These are phyloP conservation scores for Globisporangium parvum DNA, from an alignment of 352 stramenopile genomes.

Conservation along the genomic window DNA sequence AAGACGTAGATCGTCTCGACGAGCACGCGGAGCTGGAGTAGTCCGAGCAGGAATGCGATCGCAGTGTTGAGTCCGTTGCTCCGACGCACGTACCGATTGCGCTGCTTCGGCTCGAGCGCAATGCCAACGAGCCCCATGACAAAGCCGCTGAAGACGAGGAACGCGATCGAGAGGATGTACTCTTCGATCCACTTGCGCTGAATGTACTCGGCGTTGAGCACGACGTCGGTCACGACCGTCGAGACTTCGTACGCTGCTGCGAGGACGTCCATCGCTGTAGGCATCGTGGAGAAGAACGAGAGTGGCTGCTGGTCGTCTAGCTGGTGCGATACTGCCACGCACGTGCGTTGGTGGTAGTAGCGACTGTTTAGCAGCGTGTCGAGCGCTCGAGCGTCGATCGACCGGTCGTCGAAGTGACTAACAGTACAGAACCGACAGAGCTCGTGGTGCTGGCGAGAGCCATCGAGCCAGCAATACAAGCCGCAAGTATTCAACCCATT, in stretches of 20 bases:
- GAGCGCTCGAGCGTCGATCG: too few species aligned
- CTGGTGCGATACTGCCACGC: neutral
- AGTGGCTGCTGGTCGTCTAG: too few species aligned
- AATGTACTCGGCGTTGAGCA: constrained; percentile 77
- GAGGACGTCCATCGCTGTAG: constrained; percentile 22
- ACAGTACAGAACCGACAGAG: too few species aligned
- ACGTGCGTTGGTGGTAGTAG: neutral
- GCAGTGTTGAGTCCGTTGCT: constrained; percentile 23
- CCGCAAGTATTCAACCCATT: too few species aligned
- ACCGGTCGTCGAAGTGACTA: too few species aligned
- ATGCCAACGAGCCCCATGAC: constrained; percentile 62
- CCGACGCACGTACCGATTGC: constrained; percentile 27
- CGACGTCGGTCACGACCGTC: constrained; percentile 62
- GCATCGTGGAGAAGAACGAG: too few species aligned
- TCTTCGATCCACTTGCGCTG: constrained; percentile 59
- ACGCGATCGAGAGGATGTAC: constrained; percentile 65
- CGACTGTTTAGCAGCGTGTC: too few species aligned
- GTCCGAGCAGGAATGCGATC: constrained; percentile 32
- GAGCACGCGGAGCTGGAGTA: constrained; percentile 64
- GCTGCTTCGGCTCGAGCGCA: constrained; percentile 28
- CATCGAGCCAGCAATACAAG: too few species aligned
- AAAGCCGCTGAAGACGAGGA: constrained; percentile 50
- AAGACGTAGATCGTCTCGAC: constrained; percentile 42
- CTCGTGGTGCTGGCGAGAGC: too few species aligned
- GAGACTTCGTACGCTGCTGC: constrained; percentile 51